Evolutionary conservation across 257 asterid genomes (phyloP), one percentile per base, ranked within the genome.

Genomic region (Nicotiana otophora): DNA sequence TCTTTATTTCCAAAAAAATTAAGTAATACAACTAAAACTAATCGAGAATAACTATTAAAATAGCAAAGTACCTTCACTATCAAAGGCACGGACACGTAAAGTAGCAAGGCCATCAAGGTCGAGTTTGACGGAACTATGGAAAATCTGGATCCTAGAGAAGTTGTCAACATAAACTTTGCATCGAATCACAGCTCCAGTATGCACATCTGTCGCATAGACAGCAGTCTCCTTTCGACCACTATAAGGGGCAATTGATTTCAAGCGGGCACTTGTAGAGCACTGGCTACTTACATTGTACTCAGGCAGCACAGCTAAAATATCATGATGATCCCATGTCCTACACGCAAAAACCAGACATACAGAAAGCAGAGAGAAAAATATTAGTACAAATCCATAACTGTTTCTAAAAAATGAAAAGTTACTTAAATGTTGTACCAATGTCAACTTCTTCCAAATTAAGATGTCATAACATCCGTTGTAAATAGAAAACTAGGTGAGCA

Each of bases 271-370:
- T 48, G 93, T 92, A 53, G 98, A 93, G 86, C 99, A 95, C 17
- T 82, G 92, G 81, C 88, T 91, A 31, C 92, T 93, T 82, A 94
- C 89, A 82, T 95, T 93, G 85, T 87, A 91, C 87, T 92, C 99
- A 57, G 99, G 97, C 84, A 88, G 74, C 82, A 95, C 91, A 60
- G 94, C 87, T 57, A 95, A 68, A 31, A 95, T 85, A 82, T 95
- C 99, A 30, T 91, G 98, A 80, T 95, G 99, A 84, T 95, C 99
- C 98, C 99, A 95, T 6, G 98, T 89, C 99, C 99, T 95, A 84
- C 16, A 48, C 33, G 39, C 61, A 48, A 53, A 78, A 81, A 16
- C 11, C 34, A 42, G 58, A 70, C 34, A 42, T 57, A 70, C n/a
- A 9, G 3, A 46, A 70, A 75, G 61, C 15, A 72, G 61, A 46